Evolutionary conservation across 2,329 filamentous ascomycete species (phyloP), one percentile per base, ranked within the genome.

Genomic region (Colletotrichum lentis): DNA sequence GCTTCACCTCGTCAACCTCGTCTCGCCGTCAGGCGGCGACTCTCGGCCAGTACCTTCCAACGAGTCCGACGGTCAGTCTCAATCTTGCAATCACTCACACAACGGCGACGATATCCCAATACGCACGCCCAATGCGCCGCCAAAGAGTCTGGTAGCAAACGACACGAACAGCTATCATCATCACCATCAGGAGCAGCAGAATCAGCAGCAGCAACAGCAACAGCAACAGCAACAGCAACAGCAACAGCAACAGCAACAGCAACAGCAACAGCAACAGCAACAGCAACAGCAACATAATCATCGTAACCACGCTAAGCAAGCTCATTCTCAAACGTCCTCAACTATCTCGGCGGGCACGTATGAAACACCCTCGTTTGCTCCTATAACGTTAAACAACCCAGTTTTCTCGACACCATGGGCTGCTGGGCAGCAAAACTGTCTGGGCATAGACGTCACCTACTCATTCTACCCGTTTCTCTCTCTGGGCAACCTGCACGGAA

Each of bases 401-500:
- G 8, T 22, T 7, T 8, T 31, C 10, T 31, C 59, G 35, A 35
- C 24, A 24, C 53, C 50, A 70, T 77, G 74, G 73, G 65, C 71
- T 3, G 73, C 71, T 22, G 75, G 77, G 14, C 74, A 76, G 37
- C 74, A 72, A 39, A 70, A 73, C 5, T 64, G 70, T 3, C 63
- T 74, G 24, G 76, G 73, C 52, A 72, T 77, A 6, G 76, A 79
- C 39, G 73, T 83, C 31, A 79, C 78, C 0, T 83, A 83, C 72
- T 80, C 77, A 0, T 80, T 81, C 64, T 82, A 80, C 69, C 80
- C 82, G 1, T 82, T 82, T 58, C 72, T 82, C 10, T 75, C 74
- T 27, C 73, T 83, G 53, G 76, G 76, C 69, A 73, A 73, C 58
- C 50, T 74, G 5, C 66, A 70, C 44, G 77, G 77, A 60, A 77